Percentiles rank a stretch among this genome's conserved stretches.
phyloP scores from a whole-genome alignment of 257 asterid species.

The Nicotiana tabacum region DNA sequence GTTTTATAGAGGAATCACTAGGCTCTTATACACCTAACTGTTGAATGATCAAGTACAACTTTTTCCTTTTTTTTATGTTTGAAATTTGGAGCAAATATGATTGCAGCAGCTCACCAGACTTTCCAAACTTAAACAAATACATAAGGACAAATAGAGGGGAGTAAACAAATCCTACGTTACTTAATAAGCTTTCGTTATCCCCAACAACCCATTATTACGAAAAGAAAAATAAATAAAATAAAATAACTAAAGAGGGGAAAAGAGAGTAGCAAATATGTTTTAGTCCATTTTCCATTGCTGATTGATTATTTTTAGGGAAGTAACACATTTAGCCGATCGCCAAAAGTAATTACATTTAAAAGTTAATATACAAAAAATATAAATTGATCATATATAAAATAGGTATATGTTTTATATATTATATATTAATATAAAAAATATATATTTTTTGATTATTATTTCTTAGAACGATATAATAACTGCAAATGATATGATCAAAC shows the following conservation, averaged over 20 bases:
- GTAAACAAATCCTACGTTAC: background rate
- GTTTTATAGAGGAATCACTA: background rate
- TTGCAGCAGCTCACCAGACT: constrained; percentile 22
- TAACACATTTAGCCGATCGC: too few relatives aligned
- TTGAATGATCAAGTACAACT: background rate
- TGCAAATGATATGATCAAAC: background rate
- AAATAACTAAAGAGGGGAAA: background rate
- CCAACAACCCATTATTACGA: background rate
- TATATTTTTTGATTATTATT: too few relatives aligned
- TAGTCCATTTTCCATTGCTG: background rate
- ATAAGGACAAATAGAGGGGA: background rate
- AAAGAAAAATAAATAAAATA: background rate
- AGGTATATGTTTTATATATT: too few relatives aligned
- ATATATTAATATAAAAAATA: too few relatives aligned
- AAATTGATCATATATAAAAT: too few relatives aligned
- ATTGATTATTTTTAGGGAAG: background rate
- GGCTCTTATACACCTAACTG: background rate
- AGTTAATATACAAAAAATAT: too few relatives aligned
- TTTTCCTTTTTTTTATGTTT: background rate
- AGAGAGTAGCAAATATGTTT: background rate
- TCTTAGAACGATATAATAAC: too few relatives aligned
- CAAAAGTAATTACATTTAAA: too few relatives aligned
- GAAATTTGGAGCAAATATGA: constrained; percentile 9
- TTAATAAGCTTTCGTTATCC: background rate
- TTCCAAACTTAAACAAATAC: background rate